Base-by-base conservation (phyloP, 192 early-diverging fungal species). In the Umbelopsis vinacea region DNA sequence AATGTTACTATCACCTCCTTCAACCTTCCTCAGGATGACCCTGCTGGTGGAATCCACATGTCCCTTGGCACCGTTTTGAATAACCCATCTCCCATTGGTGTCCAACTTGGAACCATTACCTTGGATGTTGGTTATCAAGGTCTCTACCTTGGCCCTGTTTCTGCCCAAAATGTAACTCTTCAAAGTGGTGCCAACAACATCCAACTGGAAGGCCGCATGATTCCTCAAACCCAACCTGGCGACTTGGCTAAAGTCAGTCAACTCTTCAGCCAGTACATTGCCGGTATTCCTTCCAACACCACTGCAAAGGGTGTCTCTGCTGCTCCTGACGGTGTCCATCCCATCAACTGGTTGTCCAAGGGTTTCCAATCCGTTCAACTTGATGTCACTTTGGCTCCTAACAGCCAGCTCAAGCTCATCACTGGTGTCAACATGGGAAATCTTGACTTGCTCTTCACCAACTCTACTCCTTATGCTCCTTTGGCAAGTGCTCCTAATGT, bases 1-100 rank as follows among this genome's bases (percentile, higher is more conserved):
- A 46, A 77, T 69, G 84, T 87, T 19, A 77, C 66, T 29, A 83
- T 89, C 52, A 74, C 77, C 46, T 82, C 70, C 43, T 89, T 91
- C 66, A 69, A 85, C 43, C 66, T 87, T 22, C 88, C 87, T 22
- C 71, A 76, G 6, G 82, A 87, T 76, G 84, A 82, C 67, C 76
- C 81, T 57, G 75, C 76, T 24, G 84, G 88, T 67, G 89, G 89
- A 73, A 88, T 90, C 70, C 74, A 79, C 43, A 69, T 90, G 68
- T 71, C 73, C 17, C 85, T 90, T 11, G 78, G 77, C 53, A 86
- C 87, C 33, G 75, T 74, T n/a, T 68, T 90, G 57, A 76, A 70
- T 46, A 88, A 85, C 71, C 86, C 86, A 55, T 85, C 84, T 17
- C 83, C 83, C 23, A 82, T 90, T 50, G 79, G 83, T 46, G 80